A percentile compares a stretch with the other conserved stretches of the same genome.
phyloP scores from a whole-genome alignment of 2,329 filamentous ascomycete species.

The Aureobasidium sp. region DNA sequence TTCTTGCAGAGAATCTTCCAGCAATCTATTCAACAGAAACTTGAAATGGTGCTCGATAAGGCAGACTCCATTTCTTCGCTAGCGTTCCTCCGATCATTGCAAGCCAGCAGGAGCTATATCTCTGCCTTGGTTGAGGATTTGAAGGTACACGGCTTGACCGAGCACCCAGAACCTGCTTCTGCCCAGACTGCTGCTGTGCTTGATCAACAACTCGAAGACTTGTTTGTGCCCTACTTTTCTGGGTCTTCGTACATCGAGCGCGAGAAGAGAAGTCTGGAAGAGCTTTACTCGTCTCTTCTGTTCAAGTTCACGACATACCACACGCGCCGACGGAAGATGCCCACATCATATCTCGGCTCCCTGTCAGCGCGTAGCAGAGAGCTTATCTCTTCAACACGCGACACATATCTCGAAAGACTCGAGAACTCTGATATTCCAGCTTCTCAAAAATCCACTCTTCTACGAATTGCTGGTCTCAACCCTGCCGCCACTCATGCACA shows the following conservation, averaged over 20 bases:
- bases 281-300: constrained; percentile 80
- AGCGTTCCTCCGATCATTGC: constrained; percentile 82
- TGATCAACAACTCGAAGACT: constrained; percentile 61
- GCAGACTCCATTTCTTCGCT: constrained; percentile 85
- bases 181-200: constrained; percentile 68
- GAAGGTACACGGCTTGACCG: constrained; percentile 88
- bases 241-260: constrained; percentile 60
- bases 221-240: constrained; percentile 60
- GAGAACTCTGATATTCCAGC: constrained; percentile 82
- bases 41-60: constrained; percentile 94
- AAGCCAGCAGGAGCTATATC: constrained; percentile 86
- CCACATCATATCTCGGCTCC: constrained; percentile 87
- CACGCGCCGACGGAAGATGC: constrained; percentile 75
- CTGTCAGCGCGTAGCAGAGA: constrained; percentile 86
- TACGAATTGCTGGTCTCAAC: constrained; percentile 75
- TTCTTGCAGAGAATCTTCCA: constrained; percentile 96
- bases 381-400: constrained; percentile 77
- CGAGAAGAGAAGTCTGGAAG: constrained; percentile 63
- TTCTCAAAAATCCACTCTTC: constrained; percentile 84
- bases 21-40: constrained; percentile 90
- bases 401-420: constrained; percentile 82
- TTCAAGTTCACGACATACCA: constrained; percentile 98
- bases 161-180: constrained; percentile 86
- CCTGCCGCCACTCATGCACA: constrained; percentile 45
- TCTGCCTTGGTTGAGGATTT: constrained; percentile 82